Base-by-base conservation (phyloP, 768 basidiomycete species). In the Russula lepida region DNA sequence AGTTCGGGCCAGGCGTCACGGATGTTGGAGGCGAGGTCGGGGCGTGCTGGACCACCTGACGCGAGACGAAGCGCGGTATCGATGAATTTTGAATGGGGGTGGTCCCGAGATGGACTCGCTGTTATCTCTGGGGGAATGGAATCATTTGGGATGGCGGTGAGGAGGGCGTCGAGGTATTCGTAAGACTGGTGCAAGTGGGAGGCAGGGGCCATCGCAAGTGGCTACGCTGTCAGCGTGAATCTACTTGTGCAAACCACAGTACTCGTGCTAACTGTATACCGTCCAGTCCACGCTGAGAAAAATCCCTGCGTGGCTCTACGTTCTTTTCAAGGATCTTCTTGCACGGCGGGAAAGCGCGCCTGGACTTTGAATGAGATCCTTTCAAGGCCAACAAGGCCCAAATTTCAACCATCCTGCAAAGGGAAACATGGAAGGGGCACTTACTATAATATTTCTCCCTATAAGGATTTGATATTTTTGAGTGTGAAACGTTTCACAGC, bases 1-100 rank as follows among this genome's bases (percentile, higher is more conserved):
- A 55, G 21, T n/a, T 44, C 33, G 4, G 48, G 28, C 63, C 63
- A 64, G 35, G 63, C 33, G 15, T 39, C 62, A 23, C 48, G 63
- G 30, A 64, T 50, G 33, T 7, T 23, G 7, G 58, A n/a, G 13
- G 46, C 35, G 41, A 54, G 60, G 28, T 64, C 54, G 6, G 23
- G 41, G 28, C 44, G 54, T n/a, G 63, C 12, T 2, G 63, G 41
- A 8, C 60, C 59, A 1, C 54, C 51, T 3, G 49, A 56, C 0
- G 37, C 51, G 33, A 64, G 59, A 15, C 63, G 63, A 8, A 64
- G 54, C 4, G 59, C 51, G 21, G 55, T 27, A 25, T 64, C 63
- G 50, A 64, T 30, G 37, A 64, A 56, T 17, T 30, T 46, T 37
- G 25, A 11, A 43, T 44, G 44, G 4, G 28, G n/a, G 28, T 11